Evolutionary conservation across 116 monocot species (phyloP), one percentile per base, ranked within the genome.

Genomic region (Zostera marina): DNA sequence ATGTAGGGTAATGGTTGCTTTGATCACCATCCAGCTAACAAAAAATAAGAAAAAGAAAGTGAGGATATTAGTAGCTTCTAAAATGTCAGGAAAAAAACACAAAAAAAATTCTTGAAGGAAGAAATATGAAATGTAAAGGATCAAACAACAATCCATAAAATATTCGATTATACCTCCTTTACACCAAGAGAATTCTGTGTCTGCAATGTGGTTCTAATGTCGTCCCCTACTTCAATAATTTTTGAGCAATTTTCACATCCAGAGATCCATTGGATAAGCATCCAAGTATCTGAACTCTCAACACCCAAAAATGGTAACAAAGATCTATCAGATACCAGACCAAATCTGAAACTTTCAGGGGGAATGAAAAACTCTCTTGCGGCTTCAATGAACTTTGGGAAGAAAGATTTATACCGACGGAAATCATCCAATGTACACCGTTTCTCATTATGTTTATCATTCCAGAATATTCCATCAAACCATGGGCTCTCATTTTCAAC

Each of bases 281-380:
- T 53, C 94, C 94, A 96, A 70, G 62, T 68, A 22, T 78, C 63
- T 60, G 64, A 43, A 42, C 66, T 70, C 22, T 25, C 65, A 73
- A 89, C 64, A 60, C 77, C 68, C 41, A 85, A 45, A 19, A 72
- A 80, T 44, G 77, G 66, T 11, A 88, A 66, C 57, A 88, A 51
- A 52, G 79, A 70, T 76, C 54, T 77, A 49, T 84, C 78, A 65
- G 80, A 73, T 66, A 96, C 66, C 44, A 85, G 45, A 64, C 82
- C 78, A 80, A 82, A 96, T 59, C 89, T 79, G 25, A 76, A 79
- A 54, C 68, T 96, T 65, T 96, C 89, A 68, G 73, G 77, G 54
- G 89, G 80, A 40, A 82, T 44, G 61, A 74, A 72, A 78, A 68
- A 60, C 41, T 96, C 94, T 65, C 76, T 85, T 53, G 79, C 76